Conservation (phyloP, 2,329 filamentous ascomycete species). For the Cladophialophora carrionii region DNA sequence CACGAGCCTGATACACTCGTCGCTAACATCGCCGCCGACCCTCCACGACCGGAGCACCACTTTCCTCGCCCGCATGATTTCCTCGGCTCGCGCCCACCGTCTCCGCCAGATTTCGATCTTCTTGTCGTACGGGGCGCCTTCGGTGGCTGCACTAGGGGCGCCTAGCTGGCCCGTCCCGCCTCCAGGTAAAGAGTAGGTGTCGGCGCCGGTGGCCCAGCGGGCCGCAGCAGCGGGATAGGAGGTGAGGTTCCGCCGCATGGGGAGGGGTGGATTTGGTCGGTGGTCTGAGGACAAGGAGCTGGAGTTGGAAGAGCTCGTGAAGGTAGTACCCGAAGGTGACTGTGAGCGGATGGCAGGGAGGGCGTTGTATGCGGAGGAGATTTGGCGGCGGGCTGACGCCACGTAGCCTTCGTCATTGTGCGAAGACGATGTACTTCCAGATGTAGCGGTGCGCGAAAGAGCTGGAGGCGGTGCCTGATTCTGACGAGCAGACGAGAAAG, state of each 20-base stretch:
- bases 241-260: slow-evolving; percentile 39
- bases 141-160: neutral
- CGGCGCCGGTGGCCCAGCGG: slow-evolving; percentile 40
- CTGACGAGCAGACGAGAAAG: slow-evolving; percentile 41
- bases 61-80: slow-evolving; percentile 48
- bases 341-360: slow-evolving; percentile 37
- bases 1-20: slow-evolving; percentile 50
- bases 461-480: slow-evolving; percentile 29
- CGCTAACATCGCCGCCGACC: slow-evolving; percentile 51
- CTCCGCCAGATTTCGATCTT: slow-evolving; percentile 55
- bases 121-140: slow-evolving; percentile 45
- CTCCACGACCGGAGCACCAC: slow-evolving; percentile 53
- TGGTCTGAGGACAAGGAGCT: slow-evolving; percentile 35
- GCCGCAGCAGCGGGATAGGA: slow-evolving; percentile 42
- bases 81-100: slow-evolving; percentile 52
- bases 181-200: slow-evolving; percentile 28
- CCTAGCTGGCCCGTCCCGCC: slow-evolving; percentile 26
- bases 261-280: slow-evolving; percentile 40
- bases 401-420: slow-evolving; percentile 37
- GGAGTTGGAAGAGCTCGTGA: slow-evolving; percentile 35
- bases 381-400: slow-evolving; percentile 35
- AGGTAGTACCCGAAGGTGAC: slow-evolving; percentile 35
- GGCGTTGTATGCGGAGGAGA: slow-evolving; percentile 35
- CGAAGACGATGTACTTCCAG: slow-evolving; percentile 16
- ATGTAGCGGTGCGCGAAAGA: slow-evolving; percentile 30